Conservation (phyloP, 805 yeast genomes). For the Starmera amethionina region DNA sequence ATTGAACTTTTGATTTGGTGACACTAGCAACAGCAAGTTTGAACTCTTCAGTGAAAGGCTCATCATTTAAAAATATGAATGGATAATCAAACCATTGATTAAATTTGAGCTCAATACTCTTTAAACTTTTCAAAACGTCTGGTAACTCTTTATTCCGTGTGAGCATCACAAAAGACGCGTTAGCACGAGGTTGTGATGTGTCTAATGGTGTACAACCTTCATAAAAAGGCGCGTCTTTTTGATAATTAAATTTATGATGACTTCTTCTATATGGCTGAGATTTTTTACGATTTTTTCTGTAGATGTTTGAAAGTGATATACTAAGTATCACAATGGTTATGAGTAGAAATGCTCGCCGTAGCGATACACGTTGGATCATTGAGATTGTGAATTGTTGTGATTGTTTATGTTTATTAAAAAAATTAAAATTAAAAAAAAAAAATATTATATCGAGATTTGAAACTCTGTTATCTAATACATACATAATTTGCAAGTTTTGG, state of each 20-base stretch:
- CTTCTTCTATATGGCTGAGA: background rate
- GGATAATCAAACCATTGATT: conserved; percentile 94
- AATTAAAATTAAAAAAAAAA: no score
- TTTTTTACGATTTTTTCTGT: no score
- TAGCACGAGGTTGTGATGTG: conserved; percentile 38
- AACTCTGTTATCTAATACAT: no score
- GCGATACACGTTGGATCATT: no score
- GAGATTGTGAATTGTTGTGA: no score
- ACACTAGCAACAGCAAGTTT: conserved; percentile 36
- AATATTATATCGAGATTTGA: no score
- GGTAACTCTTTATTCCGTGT: conserved; percentile 73
- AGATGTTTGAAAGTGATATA: no score
- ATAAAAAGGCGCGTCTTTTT: conserved; percentile 36
- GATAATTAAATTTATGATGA: conserved; percentile 6
- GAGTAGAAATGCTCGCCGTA: no score
- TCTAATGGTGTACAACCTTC: conserved; percentile 40
- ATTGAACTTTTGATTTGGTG: conserved; percentile 56
- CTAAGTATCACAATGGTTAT: no score
- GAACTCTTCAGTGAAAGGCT: conserved; percentile 59
- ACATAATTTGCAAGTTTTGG: no score
- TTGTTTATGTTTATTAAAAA: no score
- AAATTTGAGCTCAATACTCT: conserved; percentile 74
- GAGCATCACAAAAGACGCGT: conserved; percentile 77
- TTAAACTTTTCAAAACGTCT: conserved; percentile 68
- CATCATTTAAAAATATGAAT: conserved; percentile 83